Base-by-base conservation (phyloP, 2,329 filamentous ascomycete genomes). In the Fusarium pininemorale region DNA sequence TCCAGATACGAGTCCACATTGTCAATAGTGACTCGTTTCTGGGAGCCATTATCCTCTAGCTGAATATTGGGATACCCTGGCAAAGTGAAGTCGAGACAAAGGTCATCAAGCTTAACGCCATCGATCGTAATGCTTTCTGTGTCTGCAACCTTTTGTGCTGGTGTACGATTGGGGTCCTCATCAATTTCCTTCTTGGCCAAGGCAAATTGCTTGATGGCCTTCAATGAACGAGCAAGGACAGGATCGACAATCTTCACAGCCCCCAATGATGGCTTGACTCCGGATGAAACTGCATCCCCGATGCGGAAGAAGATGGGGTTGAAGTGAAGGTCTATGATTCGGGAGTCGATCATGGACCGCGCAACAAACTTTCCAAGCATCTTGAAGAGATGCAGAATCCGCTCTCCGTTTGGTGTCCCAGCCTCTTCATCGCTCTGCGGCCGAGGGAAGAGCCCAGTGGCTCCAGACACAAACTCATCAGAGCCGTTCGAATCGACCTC, bases 261-360 rank as follows among this genome's bases (percentile, higher is more conserved):
- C 11, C 94, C 95, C 13, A 99, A 87, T 1, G 95, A 98, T 18
- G 95, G 95, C 28, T 91, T 91, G 8, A 98, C 91, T 0, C 87
- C 87, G 9, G 84, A 82, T 3, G 90, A 84, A 3, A 83, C 82
- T 6, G 90, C 88, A 77, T 97, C 93, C 22, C 94, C 94, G 73
- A 98, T 93, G 66, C 96, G 94, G 91, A 99, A 99, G 85, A 99
- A 98, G 11, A 95, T 97, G 4, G 96, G 94, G 80, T 98, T 99
- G 84, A 99, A 96, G 63, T 96, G 96, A 75, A 99, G 91, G 79
- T 99, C 96, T 76, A 99, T 98, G 80, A 99, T 98, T 61, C 96
- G 91, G 2, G 96, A 98, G 81, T 99, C 96, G 60, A 99, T 92
- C 96, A 99, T 98, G 1, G 96, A 98, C 57, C 96, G 91, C 37